Conservation (phyloP, 768 basidiomycete species). For the Leucosporidium scottii region DNA sequence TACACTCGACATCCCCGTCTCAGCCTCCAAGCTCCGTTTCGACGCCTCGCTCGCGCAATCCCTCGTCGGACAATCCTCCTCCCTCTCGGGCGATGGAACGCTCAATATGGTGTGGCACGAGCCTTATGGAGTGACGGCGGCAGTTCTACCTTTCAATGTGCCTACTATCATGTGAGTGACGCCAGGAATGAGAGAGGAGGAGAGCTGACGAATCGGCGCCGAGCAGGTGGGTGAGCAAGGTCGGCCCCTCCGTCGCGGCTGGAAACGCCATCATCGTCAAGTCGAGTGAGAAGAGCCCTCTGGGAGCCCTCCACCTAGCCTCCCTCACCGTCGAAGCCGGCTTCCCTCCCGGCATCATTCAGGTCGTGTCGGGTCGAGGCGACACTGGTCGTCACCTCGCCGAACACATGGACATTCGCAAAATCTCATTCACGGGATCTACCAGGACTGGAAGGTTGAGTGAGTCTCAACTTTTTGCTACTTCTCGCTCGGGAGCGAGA, state of each 20-base stretch:
- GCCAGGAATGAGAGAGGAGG: too few species aligned
- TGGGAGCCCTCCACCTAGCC: background rate
- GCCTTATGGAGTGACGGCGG: constrained; percentile 23
- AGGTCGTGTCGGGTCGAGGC: constrained; percentile 27
- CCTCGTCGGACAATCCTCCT: too few species aligned
- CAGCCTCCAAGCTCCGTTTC: too few species aligned
- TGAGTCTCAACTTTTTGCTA: too few species aligned
- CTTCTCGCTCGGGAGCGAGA: too few species aligned
- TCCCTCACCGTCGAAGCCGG: constrained; percentile 28
- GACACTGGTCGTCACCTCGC: constrained; percentile 29
- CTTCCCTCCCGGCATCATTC: constrained; percentile 34
- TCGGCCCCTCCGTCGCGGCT: constrained; percentile 31
- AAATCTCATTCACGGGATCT: constrained; percentile 37
- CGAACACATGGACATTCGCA: constrained; percentile 33
- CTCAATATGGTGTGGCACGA: constrained; percentile 14
- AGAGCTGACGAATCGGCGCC: too few species aligned
- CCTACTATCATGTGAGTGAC: too few species aligned
- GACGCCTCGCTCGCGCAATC: too few species aligned
- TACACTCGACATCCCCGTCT: too few species aligned
- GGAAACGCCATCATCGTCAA: constrained; percentile 37
- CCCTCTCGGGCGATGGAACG: background rate
- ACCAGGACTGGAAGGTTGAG: constrained; percentile 14
- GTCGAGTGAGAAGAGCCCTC: constrained; percentile 26
- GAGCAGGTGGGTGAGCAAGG: constrained; percentile 19
- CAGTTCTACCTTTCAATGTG: constrained; percentile 18